These are phyloP conservation scores for Coemansia sp. DNA, from an alignment of 192 early-diverging fungal genomes.

Conservation along the genomic window DNA sequence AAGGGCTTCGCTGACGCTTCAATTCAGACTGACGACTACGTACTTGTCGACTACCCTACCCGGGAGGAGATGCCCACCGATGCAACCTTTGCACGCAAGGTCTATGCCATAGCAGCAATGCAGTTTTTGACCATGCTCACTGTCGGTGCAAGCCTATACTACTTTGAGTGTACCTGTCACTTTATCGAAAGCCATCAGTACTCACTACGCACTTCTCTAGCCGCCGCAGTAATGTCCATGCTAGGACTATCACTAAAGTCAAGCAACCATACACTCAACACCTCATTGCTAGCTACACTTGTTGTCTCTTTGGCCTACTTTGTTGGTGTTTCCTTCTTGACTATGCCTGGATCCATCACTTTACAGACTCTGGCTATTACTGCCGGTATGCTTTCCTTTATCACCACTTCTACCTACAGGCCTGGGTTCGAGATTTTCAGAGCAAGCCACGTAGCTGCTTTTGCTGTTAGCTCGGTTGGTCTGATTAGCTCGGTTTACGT, in stretches of 20 bases:
- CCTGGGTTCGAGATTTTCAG: neutral
- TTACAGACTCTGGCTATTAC: constrained; percentile 2
- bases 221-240: neutral
- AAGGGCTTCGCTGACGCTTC: neutral
- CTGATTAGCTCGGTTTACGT: constrained; percentile 1
- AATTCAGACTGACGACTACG: neutral
- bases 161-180: constrained; percentile 12
- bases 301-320: neutral
- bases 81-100: constrained; percentile 5
- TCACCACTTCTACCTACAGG: neutral
- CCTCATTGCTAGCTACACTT: neutral
- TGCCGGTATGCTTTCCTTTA: neutral
- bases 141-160: constrained; percentile 1
- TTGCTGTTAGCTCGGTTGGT: neutral
- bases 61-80: neutral
- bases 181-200: constrained; percentile 2
- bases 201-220: neutral
- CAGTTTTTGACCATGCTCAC: neutral
- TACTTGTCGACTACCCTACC: neutral
- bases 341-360: neutral
- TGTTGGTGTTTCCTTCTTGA: neutral
- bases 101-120: constrained; percentile 6
- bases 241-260: neutral
- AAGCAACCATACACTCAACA: neutral
- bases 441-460: neutral